Evolutionary conservation across 495 filamentous ascomycete species (phyloP).

Genomic region (Hyaloscypha finlandica): DNA sequence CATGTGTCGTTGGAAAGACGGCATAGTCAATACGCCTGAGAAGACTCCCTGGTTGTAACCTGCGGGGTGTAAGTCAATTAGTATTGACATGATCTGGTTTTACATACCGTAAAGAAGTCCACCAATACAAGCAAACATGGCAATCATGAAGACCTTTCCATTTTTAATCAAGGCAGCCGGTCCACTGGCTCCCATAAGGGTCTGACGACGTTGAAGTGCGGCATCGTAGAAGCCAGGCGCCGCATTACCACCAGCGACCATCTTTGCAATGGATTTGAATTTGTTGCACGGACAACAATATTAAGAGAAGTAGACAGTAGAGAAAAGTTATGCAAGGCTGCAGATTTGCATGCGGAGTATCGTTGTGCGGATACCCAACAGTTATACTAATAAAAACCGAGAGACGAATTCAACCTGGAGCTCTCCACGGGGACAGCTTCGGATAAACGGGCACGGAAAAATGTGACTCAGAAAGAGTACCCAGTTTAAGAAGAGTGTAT

Average conservation of each 20-base stretch:
- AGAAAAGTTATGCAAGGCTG: constrained; percentile 1
- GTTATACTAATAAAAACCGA: neutral
- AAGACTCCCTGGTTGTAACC: constrained; percentile 84
- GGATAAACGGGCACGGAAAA: constrained; percentile 23
- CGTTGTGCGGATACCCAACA: constrained; percentile 10
- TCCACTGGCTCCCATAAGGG: constrained; percentile 64
- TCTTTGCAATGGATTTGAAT: constrained; percentile 5
- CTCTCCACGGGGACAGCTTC: constrained; percentile 23
- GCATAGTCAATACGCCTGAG: constrained; percentile 68
- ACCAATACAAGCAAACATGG: constrained; percentile 76
- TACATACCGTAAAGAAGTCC: constrained; percentile 47
- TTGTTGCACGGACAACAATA: neutral
- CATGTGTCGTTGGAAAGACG: constrained; percentile 59
- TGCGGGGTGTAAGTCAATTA: constrained; percentile 11
- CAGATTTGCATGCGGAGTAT: neutral
- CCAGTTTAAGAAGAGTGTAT: neutral
- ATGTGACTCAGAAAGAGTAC: constrained; percentile 1
- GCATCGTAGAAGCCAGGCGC: constrained; percentile 55
- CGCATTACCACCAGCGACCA: constrained; percentile 27
- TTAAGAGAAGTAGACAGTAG: neutral
- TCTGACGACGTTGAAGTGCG: constrained; percentile 63
- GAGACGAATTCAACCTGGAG: constrained; percentile 1
- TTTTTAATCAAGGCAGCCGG: constrained; percentile 68
- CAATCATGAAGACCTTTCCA: constrained; percentile 69
- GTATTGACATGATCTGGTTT: neutral